Evolutionary conservation across 2,329 filamentous ascomycete species (phyloP), one percentile per base, ranked within the genome.

Genomic region (Curvularia lunata): DNA sequence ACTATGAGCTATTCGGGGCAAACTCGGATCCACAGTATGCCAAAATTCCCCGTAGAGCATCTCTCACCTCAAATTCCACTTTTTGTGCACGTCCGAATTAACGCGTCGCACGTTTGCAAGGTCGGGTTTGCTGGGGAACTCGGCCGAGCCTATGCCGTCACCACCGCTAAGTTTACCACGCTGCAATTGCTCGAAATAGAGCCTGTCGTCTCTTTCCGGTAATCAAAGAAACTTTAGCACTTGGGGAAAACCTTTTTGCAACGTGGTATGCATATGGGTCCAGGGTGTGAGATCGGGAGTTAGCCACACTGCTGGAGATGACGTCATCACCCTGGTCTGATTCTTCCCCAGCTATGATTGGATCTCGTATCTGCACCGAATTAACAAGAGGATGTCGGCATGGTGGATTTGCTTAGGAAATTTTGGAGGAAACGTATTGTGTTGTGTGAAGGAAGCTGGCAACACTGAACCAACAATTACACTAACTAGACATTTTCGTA

Each of bases 141-240:
- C 43, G 43, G 43, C 43, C 43, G 43, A 46, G 18, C 27, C 28
- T 46, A 27, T 46, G 43, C 27, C 30, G 16, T 37, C 32, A 37
- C 6, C 32, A n/a, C 32, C 32, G 32, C 32, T 7, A n/a, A n/a
- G 4, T n/a, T 37, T 7, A 37, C 13, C 32, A 37, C 32, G 6
- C 32, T 5, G 32, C 16, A 37, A n/a, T 37, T 37, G 12, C 16
- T 37, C 32, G 32, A n/a, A 37, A 37, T n/a, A 37, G 32, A 7
- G 32, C 32, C 16, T 37, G 5, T 9, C 5, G 5, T n/a, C 16
- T 13, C 32, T 6, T n/a, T 37, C 27, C n/a, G 12, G 32, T 6
- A n/a, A 37, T 5, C 12, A n/a, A 37, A 5, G 32, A 37, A 37
- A 37, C 2, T n/a, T 37, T 37, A n/a, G 5, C 16, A 37, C 30